A percentile compares a stretch with the other conserved stretches of the same genome.
Evolutionary conservation across 164 flowering plant genomes (phyloP).

Genomic region (Macadamia integrifolia): DNA sequence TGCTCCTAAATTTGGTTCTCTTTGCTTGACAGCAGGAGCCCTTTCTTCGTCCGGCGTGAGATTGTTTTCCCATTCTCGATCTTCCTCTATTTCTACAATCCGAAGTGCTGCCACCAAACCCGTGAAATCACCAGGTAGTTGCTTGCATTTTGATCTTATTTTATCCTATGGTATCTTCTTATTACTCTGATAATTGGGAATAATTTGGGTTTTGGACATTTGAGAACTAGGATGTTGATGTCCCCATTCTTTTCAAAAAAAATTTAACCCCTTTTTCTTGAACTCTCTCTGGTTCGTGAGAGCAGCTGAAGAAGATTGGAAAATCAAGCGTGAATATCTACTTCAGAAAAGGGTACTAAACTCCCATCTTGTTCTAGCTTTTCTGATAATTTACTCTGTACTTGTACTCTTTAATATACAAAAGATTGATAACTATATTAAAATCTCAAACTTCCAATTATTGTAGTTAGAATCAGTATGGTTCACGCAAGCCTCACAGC

Average conservation of each 20-base stretch:
- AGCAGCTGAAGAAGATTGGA: constrained; percentile 96
- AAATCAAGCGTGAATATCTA: constrained; percentile 59
- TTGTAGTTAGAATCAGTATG: neutral
- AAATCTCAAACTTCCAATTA: neutral
- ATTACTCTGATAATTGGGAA: neutral
- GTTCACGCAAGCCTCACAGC: no score
- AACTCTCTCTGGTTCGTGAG: constrained; percentile 14
- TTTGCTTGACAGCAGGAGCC: constrained; percentile 10
- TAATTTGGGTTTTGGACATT: neutral
- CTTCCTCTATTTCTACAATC: constrained; percentile 29
- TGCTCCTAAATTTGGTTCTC: constrained; percentile 13
- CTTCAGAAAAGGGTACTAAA: constrained; percentile 66
- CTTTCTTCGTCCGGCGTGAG: constrained; percentile 10
- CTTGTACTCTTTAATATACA: neutral
- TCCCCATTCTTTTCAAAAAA: neutral
- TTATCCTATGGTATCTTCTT: neutral
- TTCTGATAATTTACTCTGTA: no score
- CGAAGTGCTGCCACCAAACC: constrained; percentile 70
- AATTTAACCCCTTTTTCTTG: no score
- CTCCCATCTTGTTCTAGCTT: neutral
- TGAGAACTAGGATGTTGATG: neutral
- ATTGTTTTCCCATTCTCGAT: constrained; percentile 5
- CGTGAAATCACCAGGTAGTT: constrained; percentile 84
- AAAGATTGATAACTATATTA: neutral
- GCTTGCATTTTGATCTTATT: neutral